phyloP scores from a whole-genome alignment of 2,329 filamentous ascomycete genomes.

The Xenosphaeropsis pyriputrescens region DNA sequence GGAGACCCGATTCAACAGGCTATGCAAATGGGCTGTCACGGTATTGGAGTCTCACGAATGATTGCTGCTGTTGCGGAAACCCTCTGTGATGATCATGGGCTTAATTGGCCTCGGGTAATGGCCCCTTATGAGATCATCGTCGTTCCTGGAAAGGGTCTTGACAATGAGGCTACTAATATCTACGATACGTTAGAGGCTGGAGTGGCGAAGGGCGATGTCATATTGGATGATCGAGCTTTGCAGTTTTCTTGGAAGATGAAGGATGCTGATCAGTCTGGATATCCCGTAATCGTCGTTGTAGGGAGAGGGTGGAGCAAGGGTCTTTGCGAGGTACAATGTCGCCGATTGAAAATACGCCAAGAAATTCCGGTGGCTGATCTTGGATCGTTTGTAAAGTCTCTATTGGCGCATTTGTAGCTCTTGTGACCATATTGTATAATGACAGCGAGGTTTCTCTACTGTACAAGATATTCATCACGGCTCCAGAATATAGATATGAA shows the following conservation, averaged over 20 bases:
- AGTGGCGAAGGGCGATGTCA: conserved; percentile 31
- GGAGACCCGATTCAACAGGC: conserved; percentile 24
- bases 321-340: conserved; percentile 17
- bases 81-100: conserved; percentile 53
- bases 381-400: conserved; percentile 1
- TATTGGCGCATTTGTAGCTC: conserved; percentile 3
- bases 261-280: conserved; percentile 82
- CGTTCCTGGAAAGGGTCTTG: conserved; percentile 32
- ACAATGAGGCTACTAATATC: conserved; percentile 36
- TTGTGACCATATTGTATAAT: too few species aligned
- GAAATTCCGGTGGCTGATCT: conserved; percentile 10
- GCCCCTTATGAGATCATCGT: conserved; percentile 72
- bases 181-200: conserved; percentile 40
- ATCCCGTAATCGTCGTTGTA: conserved; percentile 69
- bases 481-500: too few species aligned
- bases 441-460: too few species aligned
- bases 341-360: conserved; percentile 10
- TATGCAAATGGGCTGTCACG: conserved; percentile 92
- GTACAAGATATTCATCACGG: too few species aligned
- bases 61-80: conserved; percentile 75
- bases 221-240: conserved; percentile 60
- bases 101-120: conserved; percentile 80
- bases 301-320: conserved; percentile 47
- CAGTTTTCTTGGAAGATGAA: conserved; percentile 72
- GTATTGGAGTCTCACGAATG: conserved; percentile 84